These are phyloP conservation scores for Boletus reticuloceps DNA, from an alignment of 768 basidiomycete species.

Conservation along the genomic window DNA sequence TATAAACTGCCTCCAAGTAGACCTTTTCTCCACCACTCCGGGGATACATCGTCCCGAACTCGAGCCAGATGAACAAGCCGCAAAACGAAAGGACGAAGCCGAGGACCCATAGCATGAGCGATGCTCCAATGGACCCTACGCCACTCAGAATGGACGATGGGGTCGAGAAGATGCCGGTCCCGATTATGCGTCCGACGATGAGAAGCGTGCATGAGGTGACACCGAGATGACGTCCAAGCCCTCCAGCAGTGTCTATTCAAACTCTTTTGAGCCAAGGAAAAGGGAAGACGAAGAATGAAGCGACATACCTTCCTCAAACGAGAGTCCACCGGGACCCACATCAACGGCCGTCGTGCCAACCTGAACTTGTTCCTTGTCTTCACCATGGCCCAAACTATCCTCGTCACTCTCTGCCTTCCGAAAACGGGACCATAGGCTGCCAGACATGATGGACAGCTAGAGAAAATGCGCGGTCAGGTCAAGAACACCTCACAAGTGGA, in stretches of 20 bases:
- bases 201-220: constrained; percentile 56
- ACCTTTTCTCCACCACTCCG: constrained; percentile 64
- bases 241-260: constrained; percentile 46
- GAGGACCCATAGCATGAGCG: constrained; percentile 62
- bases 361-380: neutral
- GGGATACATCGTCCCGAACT: constrained; percentile 63
- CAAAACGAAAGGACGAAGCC: constrained; percentile 58
- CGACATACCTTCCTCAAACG: constrained; percentile 48
- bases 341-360: constrained; percentile 13
- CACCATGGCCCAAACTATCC: neutral
- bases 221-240: constrained; percentile 57
- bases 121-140: constrained; percentile 58
- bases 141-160: constrained; percentile 57
- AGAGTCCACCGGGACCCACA: constrained; percentile 40
- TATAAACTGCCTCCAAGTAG: constrained; percentile 56
- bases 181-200: constrained; percentile 57
- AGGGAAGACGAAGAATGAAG: neutral
- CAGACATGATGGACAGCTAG: constrained; percentile 6
- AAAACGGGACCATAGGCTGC: neutral
- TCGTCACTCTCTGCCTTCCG: neutral
- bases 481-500: neutral
- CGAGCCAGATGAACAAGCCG: constrained; percentile 61
- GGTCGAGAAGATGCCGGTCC: constrained; percentile 65
- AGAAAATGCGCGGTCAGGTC: neutral
- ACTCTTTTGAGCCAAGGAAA: neutral